Base-by-base conservation (phyloP, 2,329 filamentous ascomycete genomes). In the Fusarium sp. region DNA sequence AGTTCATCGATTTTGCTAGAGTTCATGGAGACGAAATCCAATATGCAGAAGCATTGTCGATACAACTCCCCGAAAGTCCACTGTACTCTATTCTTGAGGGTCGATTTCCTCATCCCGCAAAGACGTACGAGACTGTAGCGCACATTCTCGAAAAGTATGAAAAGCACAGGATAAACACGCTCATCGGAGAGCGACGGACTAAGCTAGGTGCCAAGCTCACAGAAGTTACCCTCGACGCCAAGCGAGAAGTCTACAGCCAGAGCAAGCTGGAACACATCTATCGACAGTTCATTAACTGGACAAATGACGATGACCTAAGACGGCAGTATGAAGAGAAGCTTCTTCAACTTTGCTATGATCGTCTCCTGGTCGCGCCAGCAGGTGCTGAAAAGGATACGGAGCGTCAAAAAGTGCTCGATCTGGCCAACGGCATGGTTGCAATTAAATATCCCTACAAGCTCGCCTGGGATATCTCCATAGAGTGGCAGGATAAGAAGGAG, bases 401-500 rank as follows among this genome's bases (percentile, higher is more conserved):
- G 77, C 87, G 92, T 26, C 82, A 88, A 35, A 89, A 91, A 67
- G 90, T 97, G 0, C 80, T 91, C 73, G 90, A 91, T 62, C 82
- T 96, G 52, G 94, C 95, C 1, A 89, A 90, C 66, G 96, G 95
- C 64, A 97, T 99, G 92, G 95, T 99, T 63, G 92, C 97, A 62
- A 96, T 99, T 76, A 94, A 95, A 72, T 94, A 98, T 72, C 92
- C 93, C 0, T 97, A 91, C 79, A 88, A 90, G 67, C 84, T 96
- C 17, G 96, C 96, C 0, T 99, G 96, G 96, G 91, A 93, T 72
- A 90, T 97, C 63, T 87, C 92, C 30, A 84, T 99, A 60, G 93
- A 98, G 75, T 98, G 95, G 92, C 87, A 92, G 70, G 94, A 97
- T 77, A 82, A 89, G 41, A 89, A 92, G 71, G 87, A 87, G 46